These are phyloP conservation scores for Cunninghamia lanceolata DNA, from an alignment of 75 land plant genomes.

Conservation along the genomic window DNA sequence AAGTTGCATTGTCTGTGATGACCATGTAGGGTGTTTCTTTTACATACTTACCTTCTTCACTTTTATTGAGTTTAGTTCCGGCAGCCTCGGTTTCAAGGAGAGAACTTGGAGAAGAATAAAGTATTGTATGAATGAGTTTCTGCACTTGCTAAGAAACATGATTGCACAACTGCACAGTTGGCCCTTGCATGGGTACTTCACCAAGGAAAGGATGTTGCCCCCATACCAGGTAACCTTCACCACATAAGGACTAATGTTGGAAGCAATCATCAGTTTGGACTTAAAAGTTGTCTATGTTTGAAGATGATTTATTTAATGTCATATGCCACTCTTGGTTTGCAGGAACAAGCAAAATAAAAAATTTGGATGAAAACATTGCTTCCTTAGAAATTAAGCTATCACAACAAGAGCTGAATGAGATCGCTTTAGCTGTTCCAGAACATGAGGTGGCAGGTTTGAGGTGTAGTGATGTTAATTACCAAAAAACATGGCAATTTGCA, in stretches of 20 bases:
- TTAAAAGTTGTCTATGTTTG: not conserved
- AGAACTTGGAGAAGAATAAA: constrained; percentile 62
- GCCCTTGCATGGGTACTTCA: constrained; percentile 68
- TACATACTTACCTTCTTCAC: not conserved
- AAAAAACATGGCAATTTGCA: constrained; percentile 28
- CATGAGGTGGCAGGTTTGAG: constrained; percentile 41
- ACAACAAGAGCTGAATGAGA: constrained; percentile 40
- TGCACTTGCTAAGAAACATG: constrained; percentile 37
- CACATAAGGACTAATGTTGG: too few species aligned
- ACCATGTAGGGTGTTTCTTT: not conserved
- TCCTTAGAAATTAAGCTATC: constrained; percentile 34
- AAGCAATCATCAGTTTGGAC: not conserved
- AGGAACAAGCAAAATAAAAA: constrained; percentile 61
- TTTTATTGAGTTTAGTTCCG: not conserved
- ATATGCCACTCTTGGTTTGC: not conserved
- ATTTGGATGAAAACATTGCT: constrained; percentile 47
- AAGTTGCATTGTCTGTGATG: not conserved
- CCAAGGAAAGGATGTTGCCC: constrained; percentile 49
- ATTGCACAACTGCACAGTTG: constrained; percentile 44
- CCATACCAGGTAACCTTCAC: constrained; percentile 38
- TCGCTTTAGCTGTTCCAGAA: constrained; percentile 39
- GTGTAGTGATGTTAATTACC: not conserved
- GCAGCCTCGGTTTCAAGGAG: constrained; percentile 49
- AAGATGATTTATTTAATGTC: not conserved
- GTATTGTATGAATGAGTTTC: constrained; percentile 39